Evolutionary conservation across 1,284 basidiomycete genomes (phyloP).

Genomic region (Exsudoporus floridanus): DNA sequence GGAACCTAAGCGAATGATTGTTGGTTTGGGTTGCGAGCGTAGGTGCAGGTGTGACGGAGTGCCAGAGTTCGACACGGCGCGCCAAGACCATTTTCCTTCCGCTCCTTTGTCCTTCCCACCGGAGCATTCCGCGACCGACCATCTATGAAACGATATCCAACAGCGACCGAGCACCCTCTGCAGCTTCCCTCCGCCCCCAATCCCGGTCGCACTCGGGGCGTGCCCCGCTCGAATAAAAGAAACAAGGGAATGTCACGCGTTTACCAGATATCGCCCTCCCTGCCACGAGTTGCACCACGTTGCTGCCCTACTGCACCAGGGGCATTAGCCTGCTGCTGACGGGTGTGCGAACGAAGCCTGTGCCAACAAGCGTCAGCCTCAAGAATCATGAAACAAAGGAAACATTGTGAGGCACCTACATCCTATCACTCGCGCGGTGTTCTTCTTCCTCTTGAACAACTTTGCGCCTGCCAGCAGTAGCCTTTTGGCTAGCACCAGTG

Average conservation of each 20-base stretch:
- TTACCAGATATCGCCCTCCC: constrained; percentile 76
- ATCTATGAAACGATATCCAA: constrained; percentile 40
- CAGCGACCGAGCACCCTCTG: constrained; percentile 51
- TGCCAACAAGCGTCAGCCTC: constrained; percentile 15
- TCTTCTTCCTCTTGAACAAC: constrained; percentile 79
- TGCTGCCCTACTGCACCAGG: constrained; percentile 65
- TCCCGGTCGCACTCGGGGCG: constrained; percentile 62
- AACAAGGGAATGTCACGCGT: constrained; percentile 41
- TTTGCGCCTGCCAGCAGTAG: constrained; percentile 62
- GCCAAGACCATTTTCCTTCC: constrained; percentile 39
- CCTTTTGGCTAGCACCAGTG: constrained; percentile 59
- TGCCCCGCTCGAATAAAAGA: constrained; percentile 46
- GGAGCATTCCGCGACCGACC: constrained; percentile 35
- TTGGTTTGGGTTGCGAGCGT: constrained; percentile 20
- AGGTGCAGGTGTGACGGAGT: constrained; percentile 25
- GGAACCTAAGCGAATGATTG: constrained; percentile 11
- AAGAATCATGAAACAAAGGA: constrained; percentile 19
- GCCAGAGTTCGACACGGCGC: constrained; percentile 39
- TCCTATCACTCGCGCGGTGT: constrained; percentile 73
- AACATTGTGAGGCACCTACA: constrained; percentile 53
- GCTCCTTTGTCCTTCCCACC: constrained; percentile 16
- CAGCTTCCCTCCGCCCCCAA: constrained; percentile 59
- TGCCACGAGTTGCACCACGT: constrained; percentile 52
- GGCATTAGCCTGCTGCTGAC: constrained; percentile 61
- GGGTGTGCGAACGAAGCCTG: constrained; percentile 82